These are phyloP conservation scores for Phyllosticta paracitricarpa DNA, from an alignment of 2,329 filamentous ascomycete genomes.

Conservation along the genomic window DNA sequence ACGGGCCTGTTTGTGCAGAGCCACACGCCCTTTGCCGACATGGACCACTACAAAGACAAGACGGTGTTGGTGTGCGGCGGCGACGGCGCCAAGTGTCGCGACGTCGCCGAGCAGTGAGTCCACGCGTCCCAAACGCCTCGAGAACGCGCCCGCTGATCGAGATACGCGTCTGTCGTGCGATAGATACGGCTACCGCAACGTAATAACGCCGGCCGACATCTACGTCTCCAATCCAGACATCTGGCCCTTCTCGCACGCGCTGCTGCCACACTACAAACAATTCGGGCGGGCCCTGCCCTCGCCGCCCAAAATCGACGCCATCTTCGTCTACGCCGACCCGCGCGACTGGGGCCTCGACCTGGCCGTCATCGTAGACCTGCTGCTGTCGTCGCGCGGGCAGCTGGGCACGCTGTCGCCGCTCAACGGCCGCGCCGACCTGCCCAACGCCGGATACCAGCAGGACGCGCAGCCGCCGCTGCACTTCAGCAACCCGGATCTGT, in stretches of 20 bases:
- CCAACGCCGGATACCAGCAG: conserved; percentile 73
- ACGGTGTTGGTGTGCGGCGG: conserved; percentile 41
- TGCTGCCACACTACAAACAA: conserved; percentile 50
- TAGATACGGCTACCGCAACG: conserved; percentile 66
- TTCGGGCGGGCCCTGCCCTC: conserved; percentile 49
- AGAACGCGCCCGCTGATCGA: background rate
- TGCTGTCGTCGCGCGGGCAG: conserved; percentile 69
- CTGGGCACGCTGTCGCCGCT: conserved; percentile 68
- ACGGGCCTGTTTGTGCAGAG: conserved; percentile 72
- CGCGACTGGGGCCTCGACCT: conserved; percentile 90
- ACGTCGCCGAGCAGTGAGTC: conserved; percentile 55
- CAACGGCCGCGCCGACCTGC: conserved; percentile 56
- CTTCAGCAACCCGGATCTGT: conserved; percentile 83
- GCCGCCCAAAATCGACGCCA: conserved; percentile 68
- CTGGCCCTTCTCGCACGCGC: conserved; percentile 65
- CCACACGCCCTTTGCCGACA: conserved; percentile 70
- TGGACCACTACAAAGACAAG: conserved; percentile 50
- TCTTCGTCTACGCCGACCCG: conserved; percentile 92
- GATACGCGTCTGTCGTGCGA: background rate
- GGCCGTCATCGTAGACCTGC: conserved; percentile 72
- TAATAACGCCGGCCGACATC: conserved; percentile 80
- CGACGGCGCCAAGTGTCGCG: conserved; percentile 48
- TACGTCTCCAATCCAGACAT: conserved; percentile 61
- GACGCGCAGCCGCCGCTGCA: conserved; percentile 72
- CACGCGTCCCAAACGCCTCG: conserved; percentile 13